Base-by-base conservation (phyloP, 495 filamentous ascomycete genomes). In the Penicillium atrosanguineum region DNA sequence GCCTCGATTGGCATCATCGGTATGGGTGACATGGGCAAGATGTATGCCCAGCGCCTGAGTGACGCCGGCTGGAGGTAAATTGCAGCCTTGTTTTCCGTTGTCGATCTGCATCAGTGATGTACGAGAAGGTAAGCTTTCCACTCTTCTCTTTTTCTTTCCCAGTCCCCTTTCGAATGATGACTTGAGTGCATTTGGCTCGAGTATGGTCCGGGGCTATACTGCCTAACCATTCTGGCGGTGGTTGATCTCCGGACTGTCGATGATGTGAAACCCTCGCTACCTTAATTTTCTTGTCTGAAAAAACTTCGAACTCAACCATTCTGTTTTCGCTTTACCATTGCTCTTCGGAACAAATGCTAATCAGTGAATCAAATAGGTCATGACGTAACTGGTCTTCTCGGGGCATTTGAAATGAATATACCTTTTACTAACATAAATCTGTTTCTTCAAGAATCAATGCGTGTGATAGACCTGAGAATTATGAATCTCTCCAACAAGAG, bases 141-240 rank as follows among this genome's bases (percentile, higher is more conserved):
- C 56, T 52, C 20, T 52, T 56, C 48, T 46, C 57, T 45, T 45
- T 37, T 46, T 52, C 26, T 61, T 44, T 45, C 44, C 39, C 53
- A 58, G 59, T 52, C 41, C 25, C 50, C 48, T 48, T 63, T 75
- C 64, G 62, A 66, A 91, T 93, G 91, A 96, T 97, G 91, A 97
- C 90, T 89, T 90, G 91, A 97, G 91, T 89, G 91, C 91, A 97
- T 97, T 97, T 97, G 91, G 91, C 91, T 97, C 89, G 91, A 97
- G 91, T 79, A 95, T 89, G 83, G 80, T 67, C 63, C 71, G 78
- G 61, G 54, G 61, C 63, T 51, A 38, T 14, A 38, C 61, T 59
- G 59, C 52, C 49, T 63, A 50, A 54, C 76, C 79, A 72, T 87
- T 78, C 72, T 86, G 83, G 81, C 64, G 63, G 57, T 65, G 52